Evolutionary conservation across 306 rosid genomes (phyloP), one percentile per base, ranked within the genome.

Genomic region (Trichosanthes truncata): DNA sequence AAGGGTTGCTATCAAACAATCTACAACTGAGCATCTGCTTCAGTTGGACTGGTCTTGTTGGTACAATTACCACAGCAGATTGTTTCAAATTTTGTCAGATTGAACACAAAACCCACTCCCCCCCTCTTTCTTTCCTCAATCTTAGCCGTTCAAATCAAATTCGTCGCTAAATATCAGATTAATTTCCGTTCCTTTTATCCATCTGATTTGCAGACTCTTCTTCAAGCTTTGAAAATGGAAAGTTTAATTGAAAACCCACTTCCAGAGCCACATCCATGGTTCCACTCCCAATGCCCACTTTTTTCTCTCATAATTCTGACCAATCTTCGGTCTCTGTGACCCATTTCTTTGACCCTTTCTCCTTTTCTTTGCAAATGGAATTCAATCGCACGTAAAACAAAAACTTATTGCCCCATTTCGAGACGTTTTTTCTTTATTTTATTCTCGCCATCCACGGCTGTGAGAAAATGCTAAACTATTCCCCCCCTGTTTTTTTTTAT

Each of bases 361-460:
- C 21, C n/a, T n/a, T 38, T 67, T 38, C 29, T n/a, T 67, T 66
- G 74, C 14, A 36, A n/a, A 36, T 67, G 49, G 76, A 69, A 69
- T 69, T 41, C 52, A 40, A 84, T 83, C 88, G 75, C 74, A 67
- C 66, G 82, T 85, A 84, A 84, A 90, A 91, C 93, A 89, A 89
- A 85, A 84, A 31, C 56, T 84, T 68, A 83, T 74, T 83, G 78
- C 78, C 57, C 76, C 20, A 69, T 15, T 49, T 72, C 81, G 80
- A 77, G 67, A 57, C 38, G n/a, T 11, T 67, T 66, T 71, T 13
- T 6, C 36, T 71, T 21, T 41, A 74, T 45, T 48, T 45, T 73
- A 73, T 25, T 73, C 1, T 23, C 9, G 21, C 38, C 55, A 36
- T 85, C 38, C 20, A 41, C 84, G 71, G 73, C 72, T 74, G 68